Conservation (phyloP, 306 rosid species). For the Malus sieversii region DNA sequence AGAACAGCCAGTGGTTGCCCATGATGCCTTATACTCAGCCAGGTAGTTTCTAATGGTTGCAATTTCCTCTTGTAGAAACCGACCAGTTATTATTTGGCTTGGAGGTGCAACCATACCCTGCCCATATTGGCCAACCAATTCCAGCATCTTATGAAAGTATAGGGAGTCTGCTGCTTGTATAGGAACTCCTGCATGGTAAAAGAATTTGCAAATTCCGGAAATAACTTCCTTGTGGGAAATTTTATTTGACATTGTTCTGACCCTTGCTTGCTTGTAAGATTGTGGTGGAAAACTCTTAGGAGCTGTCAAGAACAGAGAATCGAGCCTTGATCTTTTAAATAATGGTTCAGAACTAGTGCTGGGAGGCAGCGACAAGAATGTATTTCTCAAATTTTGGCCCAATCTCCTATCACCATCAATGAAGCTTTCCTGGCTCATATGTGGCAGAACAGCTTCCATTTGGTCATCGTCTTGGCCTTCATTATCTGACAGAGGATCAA, state of each 20-base stretch:
- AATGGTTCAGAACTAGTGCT: conserved; percentile 59
- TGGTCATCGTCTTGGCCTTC: conserved; percentile 74
- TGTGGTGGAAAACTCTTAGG: conserved; percentile 56
- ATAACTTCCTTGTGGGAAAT: conserved; percentile 65
- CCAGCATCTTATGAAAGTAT: conserved; percentile 88
- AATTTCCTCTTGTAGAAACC: conserved; percentile 69
- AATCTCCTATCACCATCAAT: conserved; percentile 54
- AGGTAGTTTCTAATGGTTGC: conserved; percentile 58
- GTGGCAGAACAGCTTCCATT: conserved; percentile 49
- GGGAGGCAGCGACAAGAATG: conserved; percentile 50
- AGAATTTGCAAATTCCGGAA: conserved; percentile 88
- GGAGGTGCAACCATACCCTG: conserved; percentile 65
- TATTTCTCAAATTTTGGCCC: conserved; percentile 47
- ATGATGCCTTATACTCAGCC: conserved; percentile 67
- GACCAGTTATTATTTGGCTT: conserved; percentile 64
- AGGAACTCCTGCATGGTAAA: conserved; percentile 89
- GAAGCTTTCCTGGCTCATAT: conserved; percentile 50
- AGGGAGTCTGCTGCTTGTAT: conserved; percentile 72
- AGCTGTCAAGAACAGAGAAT: conserved; percentile 66
- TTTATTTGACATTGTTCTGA: conserved; percentile 45
- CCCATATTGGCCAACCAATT: conserved; percentile 73
- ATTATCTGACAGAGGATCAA: conserved; percentile 59
- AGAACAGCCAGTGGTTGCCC: conserved; percentile 88
- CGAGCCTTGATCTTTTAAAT: conserved; percentile 78
- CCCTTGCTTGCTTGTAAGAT: conserved; percentile 53